Conservation (phyloP, 1,284 basidiomycete genomes). For the Apiotrichum gracile region DNA sequence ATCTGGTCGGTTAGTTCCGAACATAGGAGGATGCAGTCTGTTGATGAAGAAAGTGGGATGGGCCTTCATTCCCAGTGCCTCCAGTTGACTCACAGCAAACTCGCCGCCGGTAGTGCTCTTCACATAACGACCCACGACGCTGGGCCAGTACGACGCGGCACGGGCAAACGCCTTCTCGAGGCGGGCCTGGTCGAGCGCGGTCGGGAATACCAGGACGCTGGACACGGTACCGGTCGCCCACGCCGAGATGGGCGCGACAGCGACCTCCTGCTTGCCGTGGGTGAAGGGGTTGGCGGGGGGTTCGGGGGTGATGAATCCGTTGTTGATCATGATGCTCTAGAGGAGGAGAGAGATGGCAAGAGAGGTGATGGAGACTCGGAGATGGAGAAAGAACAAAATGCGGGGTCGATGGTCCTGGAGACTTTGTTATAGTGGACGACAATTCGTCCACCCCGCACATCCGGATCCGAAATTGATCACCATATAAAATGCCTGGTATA, state of each 20-base stretch:
- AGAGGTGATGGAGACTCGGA: background rate
- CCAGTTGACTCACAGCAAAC: slow-evolving; percentile 13
- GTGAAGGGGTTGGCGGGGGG: slow-evolving; percentile 15
- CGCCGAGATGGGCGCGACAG: slow-evolving; percentile 20
- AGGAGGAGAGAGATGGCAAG: too few species aligned
- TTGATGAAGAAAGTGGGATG: too few species aligned
- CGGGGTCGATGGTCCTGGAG: too few species aligned
- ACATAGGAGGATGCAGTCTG: too few species aligned
- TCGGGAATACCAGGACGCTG: slow-evolving; percentile 21
- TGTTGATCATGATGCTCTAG: slow-evolving; percentile 7
- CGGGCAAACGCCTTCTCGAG: slow-evolving; percentile 18
- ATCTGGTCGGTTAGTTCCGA: slow-evolving; percentile 11
- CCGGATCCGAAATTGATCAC: too few species aligned
- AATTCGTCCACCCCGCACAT: too few species aligned
- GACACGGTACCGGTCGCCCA: slow-evolving; percentile 21
- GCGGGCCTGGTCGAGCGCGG: slow-evolving; percentile 15
- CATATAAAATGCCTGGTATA: too few species aligned
- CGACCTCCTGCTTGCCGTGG: slow-evolving; percentile 10
- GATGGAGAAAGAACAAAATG: background rate
- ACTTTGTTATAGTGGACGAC: too few species aligned
- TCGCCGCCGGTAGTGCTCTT: slow-evolving; percentile 11
- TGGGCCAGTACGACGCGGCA: slow-evolving; percentile 20
- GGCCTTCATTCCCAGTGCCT: too few species aligned
- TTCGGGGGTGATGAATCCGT: slow-evolving; percentile 12
- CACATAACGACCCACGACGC: slow-evolving; percentile 18